Evolutionary conservation across 768 basidiomycete genomes (phyloP).

Genomic region (Podaxis sp.): DNA sequence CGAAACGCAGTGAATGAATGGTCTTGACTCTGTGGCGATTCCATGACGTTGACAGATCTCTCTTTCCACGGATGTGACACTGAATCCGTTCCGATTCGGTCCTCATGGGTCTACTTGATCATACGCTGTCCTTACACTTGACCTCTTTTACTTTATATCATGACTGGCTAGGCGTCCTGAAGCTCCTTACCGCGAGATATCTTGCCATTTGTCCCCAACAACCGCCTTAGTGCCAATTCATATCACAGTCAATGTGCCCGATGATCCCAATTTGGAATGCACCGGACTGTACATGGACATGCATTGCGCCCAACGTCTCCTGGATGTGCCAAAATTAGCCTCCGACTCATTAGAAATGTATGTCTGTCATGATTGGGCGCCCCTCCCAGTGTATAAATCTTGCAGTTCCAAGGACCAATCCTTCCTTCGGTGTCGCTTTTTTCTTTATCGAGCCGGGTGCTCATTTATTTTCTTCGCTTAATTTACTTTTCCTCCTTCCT

Average conservation of each 20-base stretch:
- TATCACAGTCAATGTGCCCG: background rate
- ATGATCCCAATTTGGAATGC: background rate
- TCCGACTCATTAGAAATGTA: background rate
- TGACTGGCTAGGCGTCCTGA: background rate
- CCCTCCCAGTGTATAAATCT: constrained; percentile 21
- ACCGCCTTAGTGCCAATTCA: background rate
- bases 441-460: constrained; percentile 34
- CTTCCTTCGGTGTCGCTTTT: constrained; percentile 22
- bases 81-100: background rate
- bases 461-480: constrained; percentile 26
- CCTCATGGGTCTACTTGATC: background rate
- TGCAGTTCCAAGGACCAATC: background rate
- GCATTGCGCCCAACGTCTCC: constrained; percentile 9
- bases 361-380: constrained; percentile 1
- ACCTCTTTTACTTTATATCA: background rate
- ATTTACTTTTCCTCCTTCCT: constrained; percentile 2
- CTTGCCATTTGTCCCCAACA: background rate
- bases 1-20: background rate
- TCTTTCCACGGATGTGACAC: background rate
- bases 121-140: background rate
- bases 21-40: background rate
- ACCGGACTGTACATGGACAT: background rate
- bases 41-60: background rate
- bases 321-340: background rate
- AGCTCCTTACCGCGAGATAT: background rate